Base-by-base conservation (phyloP, 78 protist genomes). In the Pelomyxa schiedti region DNA sequence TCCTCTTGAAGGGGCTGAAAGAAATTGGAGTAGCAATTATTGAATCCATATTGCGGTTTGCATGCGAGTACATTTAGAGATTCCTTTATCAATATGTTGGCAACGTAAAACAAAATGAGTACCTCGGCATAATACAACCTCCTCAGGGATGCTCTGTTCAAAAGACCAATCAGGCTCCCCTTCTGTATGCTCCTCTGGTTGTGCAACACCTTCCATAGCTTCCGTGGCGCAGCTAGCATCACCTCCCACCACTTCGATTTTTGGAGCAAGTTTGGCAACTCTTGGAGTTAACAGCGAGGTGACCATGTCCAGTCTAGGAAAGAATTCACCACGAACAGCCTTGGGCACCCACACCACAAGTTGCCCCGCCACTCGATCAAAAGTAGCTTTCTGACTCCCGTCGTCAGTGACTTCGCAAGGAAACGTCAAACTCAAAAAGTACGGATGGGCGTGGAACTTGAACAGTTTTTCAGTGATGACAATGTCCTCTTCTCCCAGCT, bases 221-320 rank as follows among this genome's bases (percentile, higher is more conserved):
- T 16, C 58, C 32, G 16, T 16, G 32, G 58, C 58, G 16, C 32
- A 16, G 58, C 32, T 16, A 16, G 16, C 58, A 16, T 47, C 58
- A 16, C 58, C 70, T 8, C 37, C 70, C 24, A 66, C 37, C 24
- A 66, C 70, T 36, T 66, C 70, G 70, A 66, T 66, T 36, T n/a
- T n/a, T 22, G 70, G 65, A 8, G 37, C 70, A 8, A 36, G 8
- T 9, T 66, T 66, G n/a, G n/a, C n/a, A n/a, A n/a, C n/a, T 8
- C 37, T 8, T 9, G 69, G 8, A 2, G 68, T 36, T 5, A 42
- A 9, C 1, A 69, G 53, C 41, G 39, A 1, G 16, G 69, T 47
- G 8, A 52, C 43, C 38, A 74, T 42, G 38, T 74, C 68, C 9
- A 74, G 68, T 26, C 42, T 63, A 29, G 58, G 28, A 35, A 74